Conservation (phyloP, 192 early-diverging fungal species). For the Coemansia sp. region DNA sequence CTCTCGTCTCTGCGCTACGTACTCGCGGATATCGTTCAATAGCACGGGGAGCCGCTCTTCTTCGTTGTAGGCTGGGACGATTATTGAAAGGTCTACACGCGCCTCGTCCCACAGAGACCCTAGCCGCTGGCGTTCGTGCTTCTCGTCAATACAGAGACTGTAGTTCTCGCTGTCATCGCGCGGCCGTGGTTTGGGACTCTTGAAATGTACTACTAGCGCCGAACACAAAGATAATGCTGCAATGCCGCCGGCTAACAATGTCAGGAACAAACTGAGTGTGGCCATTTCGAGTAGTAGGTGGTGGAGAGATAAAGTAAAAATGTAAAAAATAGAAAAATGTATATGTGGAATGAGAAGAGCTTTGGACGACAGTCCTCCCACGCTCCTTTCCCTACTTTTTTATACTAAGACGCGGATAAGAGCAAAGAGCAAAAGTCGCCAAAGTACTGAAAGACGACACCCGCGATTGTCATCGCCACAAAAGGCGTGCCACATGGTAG, state of each 20-base stretch:
- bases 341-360: not conserved
- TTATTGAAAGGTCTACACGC: constrained; percentile 66
- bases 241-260: constrained; percentile 12
- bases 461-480: not conserved
- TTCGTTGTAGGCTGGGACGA: constrained; percentile 95
- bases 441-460: not conserved
- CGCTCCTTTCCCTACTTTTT: not conserved
- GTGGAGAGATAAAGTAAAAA: not conserved
- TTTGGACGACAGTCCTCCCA: not conserved
- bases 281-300: not conserved
- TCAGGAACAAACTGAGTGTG: constrained; percentile 12
- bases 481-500: not conserved
- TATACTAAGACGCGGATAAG: not conserved
- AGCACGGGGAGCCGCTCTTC: constrained; percentile 79
- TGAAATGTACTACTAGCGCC: constrained; percentile 44
- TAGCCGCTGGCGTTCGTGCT: constrained; percentile 38
- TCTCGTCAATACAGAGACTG: constrained; percentile 44
- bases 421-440: no score
- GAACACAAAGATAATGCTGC: constrained; percentile 20
- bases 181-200: constrained; percentile 45
- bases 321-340: not conserved
- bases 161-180: constrained; percentile 57
- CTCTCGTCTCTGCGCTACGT: constrained; percentile 60
- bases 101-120: constrained; percentile 33
- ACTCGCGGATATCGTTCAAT: constrained; percentile 77